Evolutionary conservation across 1,284 basidiomycete species (phyloP).

Genomic region (Ganoderma lingzhi): DNA sequence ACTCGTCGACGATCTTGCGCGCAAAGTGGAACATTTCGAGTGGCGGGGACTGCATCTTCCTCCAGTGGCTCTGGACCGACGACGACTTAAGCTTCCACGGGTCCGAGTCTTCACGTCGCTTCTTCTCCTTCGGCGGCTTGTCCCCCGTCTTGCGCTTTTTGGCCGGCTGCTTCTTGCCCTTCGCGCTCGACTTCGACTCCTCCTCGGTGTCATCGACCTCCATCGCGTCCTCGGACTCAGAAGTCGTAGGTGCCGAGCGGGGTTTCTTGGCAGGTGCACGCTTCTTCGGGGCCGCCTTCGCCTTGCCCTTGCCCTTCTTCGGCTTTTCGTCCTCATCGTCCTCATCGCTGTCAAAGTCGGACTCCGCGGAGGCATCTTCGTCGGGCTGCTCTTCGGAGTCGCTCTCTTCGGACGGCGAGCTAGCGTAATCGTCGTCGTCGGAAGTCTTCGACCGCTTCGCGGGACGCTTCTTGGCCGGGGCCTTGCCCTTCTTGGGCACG

Average conservation of each 20-base stretch:
- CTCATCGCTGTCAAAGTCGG: slow-evolving; percentile 39
- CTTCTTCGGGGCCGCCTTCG: slow-evolving; percentile 31
- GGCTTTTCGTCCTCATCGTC: slow-evolving; percentile 43
- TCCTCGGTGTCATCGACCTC: slow-evolving; percentile 58
- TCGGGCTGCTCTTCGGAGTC: slow-evolving; percentile 39
- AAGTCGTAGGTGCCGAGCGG: slow-evolving; percentile 34
- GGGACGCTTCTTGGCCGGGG: slow-evolving; percentile 34
- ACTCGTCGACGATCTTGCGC: slow-evolving; percentile 93
- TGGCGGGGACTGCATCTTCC: slow-evolving; percentile 81
- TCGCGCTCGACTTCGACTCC: slow-evolving; percentile 38
- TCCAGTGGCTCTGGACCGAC: slow-evolving; percentile 78
- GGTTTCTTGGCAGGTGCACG: slow-evolving; percentile 27
- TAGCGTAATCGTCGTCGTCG: slow-evolving; percentile 54
- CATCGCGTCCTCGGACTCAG: slow-evolving; percentile 54
- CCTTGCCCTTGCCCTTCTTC: slow-evolving; percentile 39
- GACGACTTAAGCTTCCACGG: slow-evolving; percentile 82
- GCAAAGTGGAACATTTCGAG: slow-evolving; percentile 94
- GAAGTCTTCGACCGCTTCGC: slow-evolving; percentile 38
- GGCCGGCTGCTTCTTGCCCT: slow-evolving; percentile 39
- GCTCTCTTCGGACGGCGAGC: slow-evolving; percentile 34
- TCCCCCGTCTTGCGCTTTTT: slow-evolving; percentile 61
- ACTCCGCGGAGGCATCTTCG: slow-evolving; percentile 34
- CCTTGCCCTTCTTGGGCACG: slow-evolving; percentile 32
- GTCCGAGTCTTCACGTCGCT: slow-evolving; percentile 69
- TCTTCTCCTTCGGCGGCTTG: slow-evolving; percentile 66